Percentiles rank a stretch among this genome's conserved stretches.
phyloP scores from a whole-genome alignment of 306 rosid species.

The Prinsepia uniflora region DNA sequence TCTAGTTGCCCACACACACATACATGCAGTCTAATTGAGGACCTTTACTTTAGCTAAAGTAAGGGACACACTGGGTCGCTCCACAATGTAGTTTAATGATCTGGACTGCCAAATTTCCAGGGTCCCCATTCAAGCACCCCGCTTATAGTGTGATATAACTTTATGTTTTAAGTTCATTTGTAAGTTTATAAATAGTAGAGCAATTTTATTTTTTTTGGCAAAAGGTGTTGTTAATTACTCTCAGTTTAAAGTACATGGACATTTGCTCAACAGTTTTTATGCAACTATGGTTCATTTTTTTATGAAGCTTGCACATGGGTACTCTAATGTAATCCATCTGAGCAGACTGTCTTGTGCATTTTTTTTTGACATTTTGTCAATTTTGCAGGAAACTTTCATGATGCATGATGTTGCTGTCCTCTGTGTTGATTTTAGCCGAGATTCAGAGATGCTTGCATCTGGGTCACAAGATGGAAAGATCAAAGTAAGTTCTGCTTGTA shows the following conservation, averaged over 20 bases:
- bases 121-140: too few relatives aligned
- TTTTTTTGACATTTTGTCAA: conserved; percentile 30
- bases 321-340: not conserved
- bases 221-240: not conserved
- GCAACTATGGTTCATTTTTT: not conserved
- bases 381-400: conserved; percentile 93
- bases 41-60: not conserved
- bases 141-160: too few relatives aligned
- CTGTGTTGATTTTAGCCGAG: conserved; percentile 92
- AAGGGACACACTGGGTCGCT: not conserved
- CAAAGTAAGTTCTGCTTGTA: conserved; percentile 56
- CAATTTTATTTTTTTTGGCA: not conserved
- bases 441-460: conserved; percentile 95
- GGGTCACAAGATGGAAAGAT: conserved; percentile 97
- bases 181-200: not conserved
- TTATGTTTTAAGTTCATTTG: not conserved
- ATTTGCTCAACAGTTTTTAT: not conserved
- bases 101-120: too few relatives aligned
- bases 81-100: not conserved
- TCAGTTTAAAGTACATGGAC: not conserved
- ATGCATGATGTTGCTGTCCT: conserved; percentile 96
- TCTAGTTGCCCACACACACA: not conserved
- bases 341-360: conserved; percentile 4
- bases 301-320: not conserved
- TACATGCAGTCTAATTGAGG: too few relatives aligned